Conservation (phyloP, 805 yeast genomes). For the Millerozyma acaciae region DNA sequence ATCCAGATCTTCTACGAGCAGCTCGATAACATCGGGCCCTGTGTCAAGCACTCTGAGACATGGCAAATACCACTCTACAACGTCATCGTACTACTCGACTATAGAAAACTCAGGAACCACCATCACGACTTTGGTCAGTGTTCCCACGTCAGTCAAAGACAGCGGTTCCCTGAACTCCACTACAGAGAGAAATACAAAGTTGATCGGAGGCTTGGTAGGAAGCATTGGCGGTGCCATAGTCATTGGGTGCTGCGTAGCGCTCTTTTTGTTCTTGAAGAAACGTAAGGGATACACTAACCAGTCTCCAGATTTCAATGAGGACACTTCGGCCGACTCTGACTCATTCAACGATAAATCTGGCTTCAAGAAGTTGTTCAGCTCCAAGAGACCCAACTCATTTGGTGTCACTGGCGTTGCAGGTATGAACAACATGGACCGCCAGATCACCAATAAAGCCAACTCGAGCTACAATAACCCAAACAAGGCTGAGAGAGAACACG, state of each 20-base stretch:
- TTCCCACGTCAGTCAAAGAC: constrained; percentile 30
- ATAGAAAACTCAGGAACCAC: constrained; percentile 26
- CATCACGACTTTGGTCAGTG: constrained; percentile 36
- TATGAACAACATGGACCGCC: constrained; percentile 25
- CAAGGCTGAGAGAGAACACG: constrained; percentile 10
- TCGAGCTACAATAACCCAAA: no score
- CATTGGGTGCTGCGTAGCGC: constrained; percentile 33
- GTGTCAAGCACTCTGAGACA: background rate
- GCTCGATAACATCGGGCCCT: background rate
- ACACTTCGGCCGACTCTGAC: constrained; percentile 15
- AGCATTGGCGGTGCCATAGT: constrained; percentile 43
- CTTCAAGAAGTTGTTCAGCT: constrained; percentile 28
- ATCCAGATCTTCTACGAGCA: background rate
- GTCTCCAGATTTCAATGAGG: constrained; percentile 41
- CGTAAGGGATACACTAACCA: constrained; percentile 33
- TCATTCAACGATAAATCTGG: constrained; percentile 15
- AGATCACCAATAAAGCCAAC: constrained; percentile 12
- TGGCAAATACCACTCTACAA: no score
- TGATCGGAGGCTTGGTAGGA: constrained; percentile 45
- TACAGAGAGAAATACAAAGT: constrained; percentile 26
- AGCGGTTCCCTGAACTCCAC: constrained; percentile 11
- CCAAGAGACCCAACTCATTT: constrained; percentile 13
- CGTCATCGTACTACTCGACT: constrained; percentile 11
- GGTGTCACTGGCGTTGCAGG: constrained; percentile 12
- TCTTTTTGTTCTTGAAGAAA: constrained; percentile 33